These are phyloP conservation scores for Fusarium nanum DNA, from an alignment of 2,329 filamentous ascomycete genomes.

Conservation along the genomic window DNA sequence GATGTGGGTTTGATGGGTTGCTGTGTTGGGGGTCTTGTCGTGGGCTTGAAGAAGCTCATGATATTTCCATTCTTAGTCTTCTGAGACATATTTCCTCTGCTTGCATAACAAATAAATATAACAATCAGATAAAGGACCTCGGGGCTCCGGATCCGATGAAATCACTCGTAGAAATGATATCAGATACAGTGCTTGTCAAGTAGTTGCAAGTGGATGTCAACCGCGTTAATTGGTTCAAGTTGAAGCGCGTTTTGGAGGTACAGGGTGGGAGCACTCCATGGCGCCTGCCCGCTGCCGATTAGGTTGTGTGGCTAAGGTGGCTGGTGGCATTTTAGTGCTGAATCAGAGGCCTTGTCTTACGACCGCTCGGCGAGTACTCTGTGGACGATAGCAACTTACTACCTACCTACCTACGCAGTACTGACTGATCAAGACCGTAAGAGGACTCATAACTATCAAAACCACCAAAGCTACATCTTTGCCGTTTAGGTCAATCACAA, in stretches of 20 bases:
- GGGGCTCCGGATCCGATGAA: neutral
- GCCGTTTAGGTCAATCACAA: neutral
- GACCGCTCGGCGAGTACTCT: neutral
- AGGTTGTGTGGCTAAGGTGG: conserved; percentile 22
- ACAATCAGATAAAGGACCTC: neutral
- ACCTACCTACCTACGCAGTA: neutral
- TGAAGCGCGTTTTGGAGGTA: conserved; percentile 19
- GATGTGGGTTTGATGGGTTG: conserved; percentile 8
- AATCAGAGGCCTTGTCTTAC: neutral
- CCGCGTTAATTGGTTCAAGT: conserved; percentile 31
- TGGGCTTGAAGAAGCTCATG: conserved; percentile 55
- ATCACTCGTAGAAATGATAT: neutral
- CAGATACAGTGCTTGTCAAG: conserved; percentile 19
- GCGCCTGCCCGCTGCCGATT: neutral
- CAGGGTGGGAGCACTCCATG: neutral
- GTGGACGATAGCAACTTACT: neutral
- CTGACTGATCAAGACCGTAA: neutral
- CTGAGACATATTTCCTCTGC: conserved; percentile 39
- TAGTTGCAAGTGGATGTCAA: conserved; percentile 11
- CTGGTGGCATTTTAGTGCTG: neutral
- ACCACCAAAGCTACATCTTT: neutral
- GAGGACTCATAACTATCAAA: neutral
- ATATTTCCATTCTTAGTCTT: conserved; percentile 50
- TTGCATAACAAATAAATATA: neutral
- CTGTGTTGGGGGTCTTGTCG: conserved; percentile 32